Percentiles rank a stretch among this genome's conserved stretches.
Evolutionary conservation across 2,329 filamentous ascomycete species (phyloP).

Genomic region (Penicillium sp.): DNA sequence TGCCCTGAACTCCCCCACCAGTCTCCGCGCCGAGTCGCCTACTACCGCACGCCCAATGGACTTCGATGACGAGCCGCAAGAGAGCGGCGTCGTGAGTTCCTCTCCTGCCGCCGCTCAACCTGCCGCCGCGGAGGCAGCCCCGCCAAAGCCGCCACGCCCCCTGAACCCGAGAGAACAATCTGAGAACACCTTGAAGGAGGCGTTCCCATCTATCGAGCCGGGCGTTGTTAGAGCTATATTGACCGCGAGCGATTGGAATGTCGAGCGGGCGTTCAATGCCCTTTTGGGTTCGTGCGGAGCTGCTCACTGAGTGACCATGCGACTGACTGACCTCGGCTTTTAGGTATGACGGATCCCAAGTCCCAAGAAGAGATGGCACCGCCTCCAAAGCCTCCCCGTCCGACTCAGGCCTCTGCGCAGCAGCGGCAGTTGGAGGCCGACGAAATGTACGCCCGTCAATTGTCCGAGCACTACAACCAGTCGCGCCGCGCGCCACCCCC

Average conservation of each 20-base stretch:
- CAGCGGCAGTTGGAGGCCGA: constrained; percentile 85
- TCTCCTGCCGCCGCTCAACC: constrained; percentile 30
- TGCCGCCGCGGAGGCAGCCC: constrained; percentile 48
- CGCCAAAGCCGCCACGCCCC: constrained; percentile 83
- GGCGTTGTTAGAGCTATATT: constrained; percentile 85
- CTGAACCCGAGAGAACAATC: constrained; percentile 80
- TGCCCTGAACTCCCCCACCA: constrained; percentile 27
- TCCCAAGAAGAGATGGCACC: constrained; percentile 64
- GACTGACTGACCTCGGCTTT: constrained; percentile 11
- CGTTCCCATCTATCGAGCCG: constrained; percentile 81
- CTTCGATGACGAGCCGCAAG: constrained; percentile 59
- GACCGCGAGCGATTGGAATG: constrained; percentile 78
- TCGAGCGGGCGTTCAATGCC: constrained; percentile 95
- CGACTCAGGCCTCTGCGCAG: constrained; percentile 60
- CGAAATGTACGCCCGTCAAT: constrained; percentile 86
- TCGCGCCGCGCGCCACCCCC: constrained; percentile 36
- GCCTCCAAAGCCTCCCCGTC: constrained; percentile 80
- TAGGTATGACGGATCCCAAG: constrained; percentile 79
- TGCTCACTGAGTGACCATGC: neutral
- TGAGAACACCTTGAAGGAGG: constrained; percentile 85
- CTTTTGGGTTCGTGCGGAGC: constrained; percentile 66
- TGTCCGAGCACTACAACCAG: constrained; percentile 83
- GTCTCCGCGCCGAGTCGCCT: constrained; percentile 52
- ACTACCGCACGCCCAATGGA: constrained; percentile 60
- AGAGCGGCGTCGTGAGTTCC: constrained; percentile 36